These are phyloP conservation scores for Colletotrichum ledebouriae DNA, from an alignment of 2,329 filamentous ascomycete genomes.

Conservation along the genomic window DNA sequence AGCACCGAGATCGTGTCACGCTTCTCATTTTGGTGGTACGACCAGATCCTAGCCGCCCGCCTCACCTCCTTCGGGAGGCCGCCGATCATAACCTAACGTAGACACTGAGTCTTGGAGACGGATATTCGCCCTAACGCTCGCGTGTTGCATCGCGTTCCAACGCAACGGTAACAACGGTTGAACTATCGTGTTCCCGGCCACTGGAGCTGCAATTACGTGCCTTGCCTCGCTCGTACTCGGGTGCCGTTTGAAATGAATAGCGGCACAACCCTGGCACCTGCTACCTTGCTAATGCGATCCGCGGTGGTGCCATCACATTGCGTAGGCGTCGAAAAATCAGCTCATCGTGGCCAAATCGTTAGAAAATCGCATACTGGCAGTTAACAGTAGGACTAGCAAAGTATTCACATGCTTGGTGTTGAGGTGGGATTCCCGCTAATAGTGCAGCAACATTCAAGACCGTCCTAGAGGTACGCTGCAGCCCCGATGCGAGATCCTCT, in stretches of 20 bases:
- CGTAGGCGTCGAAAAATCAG: conserved; percentile 10
- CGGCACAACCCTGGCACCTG: too few species aligned
- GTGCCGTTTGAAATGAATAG: too few species aligned
- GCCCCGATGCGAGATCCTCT: too few species aligned
- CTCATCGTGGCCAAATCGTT: conserved; percentile 8
- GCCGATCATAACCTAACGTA: conserved; percentile 28
- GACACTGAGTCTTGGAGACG: conserved; percentile 1
- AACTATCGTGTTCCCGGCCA: neutral
- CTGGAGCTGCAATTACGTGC: neutral
- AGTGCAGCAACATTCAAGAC: too few species aligned
- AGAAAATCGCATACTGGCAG: neutral
- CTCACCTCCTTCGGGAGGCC: conserved; percentile 12
- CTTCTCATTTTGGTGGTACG: conserved; percentile 9
- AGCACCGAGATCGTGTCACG: conserved; percentile 34
- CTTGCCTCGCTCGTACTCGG: neutral
- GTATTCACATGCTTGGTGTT: too few species aligned
- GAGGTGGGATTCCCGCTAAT: too few species aligned
- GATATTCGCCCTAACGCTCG: neutral
- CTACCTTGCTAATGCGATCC: too few species aligned
- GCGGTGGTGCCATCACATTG: neutral
- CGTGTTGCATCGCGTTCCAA: neutral
- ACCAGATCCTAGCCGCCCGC: conserved; percentile 23
- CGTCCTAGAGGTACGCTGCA: too few species aligned
- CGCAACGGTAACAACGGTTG: neutral
- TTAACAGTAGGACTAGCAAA: neutral